phyloP scores from a whole-genome alignment of 208 protist genomes.

The Leishmania aethiopica region DNA sequence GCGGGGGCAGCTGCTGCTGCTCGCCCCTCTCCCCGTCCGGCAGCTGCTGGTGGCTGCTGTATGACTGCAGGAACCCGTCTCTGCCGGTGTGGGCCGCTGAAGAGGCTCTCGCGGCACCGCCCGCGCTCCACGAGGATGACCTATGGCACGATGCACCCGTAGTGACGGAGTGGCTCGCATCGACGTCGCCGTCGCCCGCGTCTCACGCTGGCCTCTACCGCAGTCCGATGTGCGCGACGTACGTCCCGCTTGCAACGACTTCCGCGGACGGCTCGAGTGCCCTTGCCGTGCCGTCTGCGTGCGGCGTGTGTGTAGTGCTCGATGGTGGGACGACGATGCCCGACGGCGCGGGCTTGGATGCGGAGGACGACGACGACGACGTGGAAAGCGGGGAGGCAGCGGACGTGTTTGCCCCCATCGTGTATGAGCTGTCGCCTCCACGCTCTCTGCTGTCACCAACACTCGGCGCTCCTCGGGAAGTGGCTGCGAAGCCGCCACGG shows the following conservation, averaged over 20 bases:
- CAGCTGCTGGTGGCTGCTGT: constrained; percentile 24
- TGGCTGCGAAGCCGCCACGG: not conserved
- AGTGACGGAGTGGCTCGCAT: constrained; percentile 12
- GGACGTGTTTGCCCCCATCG: constrained; percentile 1
- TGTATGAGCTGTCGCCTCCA: constrained; percentile 14
- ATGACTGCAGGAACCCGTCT: constrained; percentile 24
- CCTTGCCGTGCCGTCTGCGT: not conserved
- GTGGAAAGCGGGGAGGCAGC: not conserved
- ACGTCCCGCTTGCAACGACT: not conserved
- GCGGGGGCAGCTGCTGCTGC: not conserved
- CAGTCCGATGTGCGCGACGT: constrained; percentile 13
- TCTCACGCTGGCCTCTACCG: not conserved
- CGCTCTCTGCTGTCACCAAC: constrained; percentile 1
- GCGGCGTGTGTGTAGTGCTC: not conserved
- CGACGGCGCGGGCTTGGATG: not conserved
- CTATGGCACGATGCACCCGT: not conserved
- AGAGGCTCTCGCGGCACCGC: not conserved
- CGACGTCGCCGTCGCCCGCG: not conserved
- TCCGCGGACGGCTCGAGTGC: not conserved
- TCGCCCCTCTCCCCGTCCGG: not conserved
- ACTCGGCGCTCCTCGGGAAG: not conserved
- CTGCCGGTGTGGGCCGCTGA: constrained; percentile 22
- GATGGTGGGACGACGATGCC: constrained; percentile 2
- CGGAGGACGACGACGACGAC: not conserved
- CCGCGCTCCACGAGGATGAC: not conserved